phyloP scores from a whole-genome alignment of 2,329 filamentous ascomycete genomes.

The Ophiostoma sp. region DNA sequence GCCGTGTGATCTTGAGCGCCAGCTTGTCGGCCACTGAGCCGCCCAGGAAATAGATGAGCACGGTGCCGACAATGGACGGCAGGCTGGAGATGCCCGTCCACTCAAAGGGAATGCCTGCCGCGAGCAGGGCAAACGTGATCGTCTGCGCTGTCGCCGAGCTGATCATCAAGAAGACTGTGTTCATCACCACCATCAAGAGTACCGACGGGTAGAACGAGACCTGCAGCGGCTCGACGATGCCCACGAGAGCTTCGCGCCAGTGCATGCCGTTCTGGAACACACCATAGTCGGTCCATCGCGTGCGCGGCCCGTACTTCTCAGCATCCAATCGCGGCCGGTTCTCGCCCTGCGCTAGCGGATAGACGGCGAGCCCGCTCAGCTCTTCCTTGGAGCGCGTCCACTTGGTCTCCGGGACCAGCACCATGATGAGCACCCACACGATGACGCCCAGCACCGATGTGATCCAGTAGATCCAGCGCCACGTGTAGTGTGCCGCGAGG shows the following conservation, averaged over 20 bases:
- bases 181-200: slow-evolving; percentile 14
- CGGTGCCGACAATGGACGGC: slow-evolving; percentile 12
- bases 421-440: slow-evolving; percentile 34
- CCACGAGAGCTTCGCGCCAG: neutral
- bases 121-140: slow-evolving; percentile 21
- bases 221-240: neutral
- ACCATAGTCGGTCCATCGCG: neutral
- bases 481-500: slow-evolving; percentile 33
- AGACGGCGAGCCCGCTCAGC: neutral
- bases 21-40: slow-evolving; percentile 22
- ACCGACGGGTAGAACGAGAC: neutral
- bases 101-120: slow-evolving; percentile 21
- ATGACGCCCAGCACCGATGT: slow-evolving; percentile 33
- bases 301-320: neutral
- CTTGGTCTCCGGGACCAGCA: neutral
- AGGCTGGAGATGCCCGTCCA: slow-evolving; percentile 1
- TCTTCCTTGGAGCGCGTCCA: slow-evolving; percentile 1
- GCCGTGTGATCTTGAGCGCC: slow-evolving; percentile 18
- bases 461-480: slow-evolving; percentile 37
- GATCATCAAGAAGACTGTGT: slow-evolving; percentile 14
- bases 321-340: neutral
- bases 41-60: slow-evolving; percentile 21
- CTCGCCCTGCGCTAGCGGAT: neutral
- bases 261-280: neutral
- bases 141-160: slow-evolving; percentile 18